phyloP scores from a whole-genome alignment of 768 basidiomycete genomes.

The Cyathus striatus region DNA sequence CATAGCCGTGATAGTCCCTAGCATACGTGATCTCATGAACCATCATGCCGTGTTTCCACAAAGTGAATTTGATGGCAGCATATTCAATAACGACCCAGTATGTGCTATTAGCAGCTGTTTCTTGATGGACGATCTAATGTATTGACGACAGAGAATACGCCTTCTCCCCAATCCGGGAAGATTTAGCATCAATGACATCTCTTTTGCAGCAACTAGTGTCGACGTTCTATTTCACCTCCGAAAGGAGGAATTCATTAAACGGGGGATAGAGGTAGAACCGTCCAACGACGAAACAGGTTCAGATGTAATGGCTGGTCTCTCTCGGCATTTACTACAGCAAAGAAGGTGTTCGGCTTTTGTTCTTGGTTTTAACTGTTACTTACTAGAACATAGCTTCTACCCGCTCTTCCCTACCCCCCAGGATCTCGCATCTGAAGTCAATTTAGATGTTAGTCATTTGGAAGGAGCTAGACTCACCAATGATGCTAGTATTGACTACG shows the following conservation, averaged over 20 bases:
- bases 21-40: slow-evolving; percentile 75
- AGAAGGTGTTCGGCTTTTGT: slow-evolving; percentile 68
- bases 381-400: slow-evolving; percentile 92
- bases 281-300: slow-evolving; percentile 37
- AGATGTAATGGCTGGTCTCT: slow-evolving; percentile 79
- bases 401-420: slow-evolving; percentile 87
- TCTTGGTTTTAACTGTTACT: too few species aligned
- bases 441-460: slow-evolving; percentile 84
- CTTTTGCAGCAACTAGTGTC: slow-evolving; percentile 76
- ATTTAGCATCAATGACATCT: slow-evolving; percentile 81
- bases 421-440: slow-evolving; percentile 73
- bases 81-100: slow-evolving; percentile 48
- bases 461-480: slow-evolving; percentile 32
- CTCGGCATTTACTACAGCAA: slow-evolving; percentile 81
- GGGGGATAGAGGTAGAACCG: slow-evolving; percentile 58
- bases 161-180: slow-evolving; percentile 83
- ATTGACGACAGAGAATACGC: slow-evolving; percentile 54
- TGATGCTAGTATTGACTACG: slow-evolving; percentile 36
- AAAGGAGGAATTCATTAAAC: slow-evolving; percentile 74
- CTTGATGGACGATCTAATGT: neutral
- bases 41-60: slow-evolving; percentile 87
- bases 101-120: slow-evolving; percentile 14
- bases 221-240: slow-evolving; percentile 88
- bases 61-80: slow-evolving; percentile 41
- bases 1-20: slow-evolving; percentile 75